phyloP scores from a whole-genome alignment of 2,329 filamentous ascomycete species.

The Emergomyces orientalis region DNA sequence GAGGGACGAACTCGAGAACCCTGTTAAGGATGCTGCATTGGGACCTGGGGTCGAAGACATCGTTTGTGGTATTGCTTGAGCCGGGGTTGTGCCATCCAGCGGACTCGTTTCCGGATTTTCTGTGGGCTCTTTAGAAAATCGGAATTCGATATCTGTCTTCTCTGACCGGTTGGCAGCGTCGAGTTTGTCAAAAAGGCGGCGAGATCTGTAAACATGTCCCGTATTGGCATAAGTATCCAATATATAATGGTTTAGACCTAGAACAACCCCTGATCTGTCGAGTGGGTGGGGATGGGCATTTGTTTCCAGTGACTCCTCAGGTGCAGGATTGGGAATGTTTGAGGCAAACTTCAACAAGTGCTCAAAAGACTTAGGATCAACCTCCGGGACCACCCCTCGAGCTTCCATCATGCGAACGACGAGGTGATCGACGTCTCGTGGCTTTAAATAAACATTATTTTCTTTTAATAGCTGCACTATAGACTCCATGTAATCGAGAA shows the following conservation, averaged over 20 bases:
- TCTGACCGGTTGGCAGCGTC: neutral
- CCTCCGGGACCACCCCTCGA: constrained; percentile 37
- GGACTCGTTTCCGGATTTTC: neutral
- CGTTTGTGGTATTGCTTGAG: constrained; percentile 1
- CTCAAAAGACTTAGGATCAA: constrained; percentile 37
- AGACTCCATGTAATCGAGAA: constrained; percentile 27
- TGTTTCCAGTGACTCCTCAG: neutral
- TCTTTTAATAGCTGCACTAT: constrained; percentile 35
- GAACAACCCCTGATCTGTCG: constrained; percentile 11
- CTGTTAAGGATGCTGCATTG: constrained; percentile 2
- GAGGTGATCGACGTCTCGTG: constrained; percentile 28
- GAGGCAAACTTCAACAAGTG: constrained; percentile 27
- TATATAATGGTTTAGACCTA: constrained; percentile 15
- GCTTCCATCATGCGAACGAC: constrained; percentile 45
- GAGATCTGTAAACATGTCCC: constrained; percentile 11
- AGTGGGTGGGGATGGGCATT: neutral
- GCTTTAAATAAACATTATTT: constrained; percentile 23
- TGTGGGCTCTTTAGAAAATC: neutral
- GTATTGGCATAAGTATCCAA: constrained; percentile 14
- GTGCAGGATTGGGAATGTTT: neutral
- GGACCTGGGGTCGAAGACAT: neutral
- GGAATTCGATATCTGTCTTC: neutral
- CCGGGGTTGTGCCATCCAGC: too few relatives aligned
- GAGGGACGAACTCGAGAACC: constrained; percentile 39
- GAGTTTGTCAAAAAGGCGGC: constrained; percentile 13